Evolutionary conservation across 495 filamentous ascomycete species (phyloP), one percentile per base, ranked within the genome.

Genomic region (Xylaria bambusicola): DNA sequence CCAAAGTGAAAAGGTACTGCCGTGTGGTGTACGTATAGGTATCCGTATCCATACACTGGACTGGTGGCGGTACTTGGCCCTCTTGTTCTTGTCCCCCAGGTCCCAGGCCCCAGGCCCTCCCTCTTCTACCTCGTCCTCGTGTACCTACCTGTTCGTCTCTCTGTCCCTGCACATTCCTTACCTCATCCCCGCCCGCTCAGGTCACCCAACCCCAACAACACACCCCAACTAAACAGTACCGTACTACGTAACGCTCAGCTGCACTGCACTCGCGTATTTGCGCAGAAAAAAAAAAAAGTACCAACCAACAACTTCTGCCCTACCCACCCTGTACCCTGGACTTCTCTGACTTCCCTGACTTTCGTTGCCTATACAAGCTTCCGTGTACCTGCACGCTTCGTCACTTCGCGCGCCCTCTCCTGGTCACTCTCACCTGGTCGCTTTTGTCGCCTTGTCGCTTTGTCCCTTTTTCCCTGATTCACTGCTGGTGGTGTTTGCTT

Each of bases 301-400:
- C 57, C 48, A 52, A 53, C 49, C 48, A 46, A 45, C 49, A 52
- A 45, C 56, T 12, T 46, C 38, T 6, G 6, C 5, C 46, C 38
- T 60, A 52, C 41, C 57, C 57, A 60, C 57, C 41, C 49, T 53
- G 48, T 60, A 52, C 48, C 56, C 57, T n/a, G n/a, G n/a, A n/a
- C n/a, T n/a, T n/a, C n/a, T n/a, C n/a, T n/a, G n/a, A n/a, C n/a
- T n/a, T n/a, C n/a, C n/a, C n/a, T 58, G 50, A 52, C 56, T 12
- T 17, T 38, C 38, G 36, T 21, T 24, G 40, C 26, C 48, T 51
- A 59, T 59, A 59, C 56, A 59, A 59, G 56, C 15, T 26, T 40
- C 26, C 36, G 56, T 59, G 57, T 60, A 60, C 57, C 49, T 60
- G 20, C 57, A 46, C 45, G 40, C 5, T 33, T 33, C 29, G 29